phyloP scores from a whole-genome alignment of 2,329 filamentous ascomycete species.

The Paramyrothecium sp. region DNA sequence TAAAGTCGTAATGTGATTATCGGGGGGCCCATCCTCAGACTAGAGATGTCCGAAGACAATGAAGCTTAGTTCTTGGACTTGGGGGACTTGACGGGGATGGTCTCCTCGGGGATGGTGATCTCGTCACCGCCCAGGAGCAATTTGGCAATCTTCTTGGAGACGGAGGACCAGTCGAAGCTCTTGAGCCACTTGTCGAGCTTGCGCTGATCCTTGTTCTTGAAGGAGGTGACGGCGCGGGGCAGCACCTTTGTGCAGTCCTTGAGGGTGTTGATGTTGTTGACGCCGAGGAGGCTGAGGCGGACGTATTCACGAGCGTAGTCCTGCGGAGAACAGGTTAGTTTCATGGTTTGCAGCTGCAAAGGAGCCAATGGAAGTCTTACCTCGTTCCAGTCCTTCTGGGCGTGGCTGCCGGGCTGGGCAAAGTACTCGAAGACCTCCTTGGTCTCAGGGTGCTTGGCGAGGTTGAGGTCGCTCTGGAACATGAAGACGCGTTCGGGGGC shows the following conservation, averaged over 20 bases:
- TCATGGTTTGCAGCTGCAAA: accelerated
- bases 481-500: constrained; percentile 35
- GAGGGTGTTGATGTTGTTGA: constrained; percentile 54
- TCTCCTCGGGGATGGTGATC: constrained; percentile 16
- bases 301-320: constrained; percentile 53
- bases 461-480: constrained; percentile 39
- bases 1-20: too few relatives aligned
- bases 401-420: constrained; percentile 11
- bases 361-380: not conserved
- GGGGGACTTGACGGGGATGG: constrained; percentile 14
- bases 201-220: constrained; percentile 14
- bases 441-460: constrained; percentile 35
- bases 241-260: constrained; percentile 55
- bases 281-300: constrained; percentile 52
- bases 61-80: not conserved
- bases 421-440: constrained; percentile 36
- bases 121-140: constrained; percentile 18
- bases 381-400: not conserved
- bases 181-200: constrained; percentile 23
- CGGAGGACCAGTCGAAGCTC: constrained; percentile 21
- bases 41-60: too few relatives aligned
- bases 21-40: too few relatives aligned
- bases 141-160: constrained; percentile 20
- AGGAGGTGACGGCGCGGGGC: constrained; percentile 26
- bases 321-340: constrained; percentile 18